Conservation (phyloP, 2,329 filamentous ascomycete genomes). For the Scolecobasidium constrictum region DNA sequence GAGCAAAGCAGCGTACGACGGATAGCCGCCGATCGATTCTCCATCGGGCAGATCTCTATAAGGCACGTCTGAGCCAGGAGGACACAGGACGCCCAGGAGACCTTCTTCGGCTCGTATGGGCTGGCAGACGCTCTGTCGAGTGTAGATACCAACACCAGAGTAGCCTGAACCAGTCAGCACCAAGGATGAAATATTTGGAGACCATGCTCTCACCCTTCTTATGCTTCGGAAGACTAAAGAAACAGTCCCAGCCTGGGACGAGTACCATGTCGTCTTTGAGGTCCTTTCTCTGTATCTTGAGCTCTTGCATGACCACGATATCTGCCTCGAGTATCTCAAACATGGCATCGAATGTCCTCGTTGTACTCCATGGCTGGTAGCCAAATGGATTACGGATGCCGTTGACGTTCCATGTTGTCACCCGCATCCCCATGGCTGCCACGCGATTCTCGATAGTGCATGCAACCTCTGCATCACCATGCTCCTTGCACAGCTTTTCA, state of each 20-base stretch:
- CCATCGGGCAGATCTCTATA: slow-evolving; percentile 66
- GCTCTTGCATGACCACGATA: slow-evolving; percentile 90
- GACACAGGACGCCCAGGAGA: slow-evolving; percentile 68
- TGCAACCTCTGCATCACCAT: background rate
- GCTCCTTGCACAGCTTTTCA: too few relatives aligned
- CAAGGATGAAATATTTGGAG: too few relatives aligned
- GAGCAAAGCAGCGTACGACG: slow-evolving; percentile 54
- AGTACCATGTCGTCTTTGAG: slow-evolving; percentile 92
- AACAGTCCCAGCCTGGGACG: slow-evolving; percentile 90
- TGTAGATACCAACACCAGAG: slow-evolving; percentile 92
- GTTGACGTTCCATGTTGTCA: slow-evolving; percentile 52
- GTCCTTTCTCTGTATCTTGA: slow-evolving; percentile 91
- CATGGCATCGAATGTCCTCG: slow-evolving; percentile 53
- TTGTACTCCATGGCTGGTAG: slow-evolving; percentile 40
- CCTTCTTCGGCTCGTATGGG: slow-evolving; percentile 91
- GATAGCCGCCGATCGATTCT: slow-evolving; percentile 83
- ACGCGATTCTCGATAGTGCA: background rate
- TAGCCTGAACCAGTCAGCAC: slow-evolving; percentile 52
- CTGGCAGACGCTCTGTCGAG: slow-evolving; percentile 71
- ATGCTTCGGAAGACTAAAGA: slow-evolving; percentile 82
- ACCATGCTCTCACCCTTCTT: slow-evolving; percentile 63
- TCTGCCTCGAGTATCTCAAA: slow-evolving; percentile 88
- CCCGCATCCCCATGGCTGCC: slow-evolving; percentile 57
- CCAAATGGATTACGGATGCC: slow-evolving; percentile 44
- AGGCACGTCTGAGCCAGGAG: slow-evolving; percentile 56